Percentiles rank a stretch among this genome's conserved stretches.
Evolutionary conservation across 2,329 filamentous ascomycete genomes (phyloP).

Genomic region (Phialophora verrucosa): DNA sequence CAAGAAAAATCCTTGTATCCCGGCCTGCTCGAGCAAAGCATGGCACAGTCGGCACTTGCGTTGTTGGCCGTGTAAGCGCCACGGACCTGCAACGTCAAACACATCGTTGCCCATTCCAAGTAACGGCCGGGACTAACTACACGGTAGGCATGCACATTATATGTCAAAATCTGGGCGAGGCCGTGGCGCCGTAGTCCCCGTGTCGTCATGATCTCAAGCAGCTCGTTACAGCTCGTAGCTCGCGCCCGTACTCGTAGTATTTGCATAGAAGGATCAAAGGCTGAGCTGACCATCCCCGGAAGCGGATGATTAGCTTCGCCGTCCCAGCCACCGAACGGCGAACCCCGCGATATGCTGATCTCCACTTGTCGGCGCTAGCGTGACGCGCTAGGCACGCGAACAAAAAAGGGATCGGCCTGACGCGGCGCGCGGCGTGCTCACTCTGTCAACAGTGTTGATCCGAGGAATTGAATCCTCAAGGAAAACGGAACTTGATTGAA

Average conservation of each 20-base stretch:
- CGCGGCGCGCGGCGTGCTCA: background rate
- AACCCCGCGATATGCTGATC: constrained; percentile 16
- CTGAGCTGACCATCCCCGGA: constrained; percentile 1
- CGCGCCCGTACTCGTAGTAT: no score
- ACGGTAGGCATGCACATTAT: background rate
- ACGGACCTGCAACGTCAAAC: background rate
- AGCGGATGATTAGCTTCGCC: background rate
- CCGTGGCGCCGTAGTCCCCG: background rate
- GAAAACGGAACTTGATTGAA: background rate
- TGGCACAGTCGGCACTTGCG: background rate
- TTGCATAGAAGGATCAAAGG: background rate
- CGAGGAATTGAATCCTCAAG: background rate
- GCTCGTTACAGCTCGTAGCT: no score
- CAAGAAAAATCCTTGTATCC: background rate
- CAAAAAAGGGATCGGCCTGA: constrained; percentile 12
- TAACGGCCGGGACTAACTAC: background rate
- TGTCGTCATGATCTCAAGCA: background rate
- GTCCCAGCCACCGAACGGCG: constrained; percentile 17
- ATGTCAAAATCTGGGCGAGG: background rate
- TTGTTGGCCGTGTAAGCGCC: constrained; percentile 5
- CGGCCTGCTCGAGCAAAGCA: background rate
- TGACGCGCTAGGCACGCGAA: constrained; percentile 23
- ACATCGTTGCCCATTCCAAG: background rate
- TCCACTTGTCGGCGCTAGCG: constrained; percentile 13
- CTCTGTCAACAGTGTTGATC: background rate